Base-by-base conservation (phyloP, 2,329 filamentous ascomycete genomes). In the Myriosclerotinia duriaeana region DNA sequence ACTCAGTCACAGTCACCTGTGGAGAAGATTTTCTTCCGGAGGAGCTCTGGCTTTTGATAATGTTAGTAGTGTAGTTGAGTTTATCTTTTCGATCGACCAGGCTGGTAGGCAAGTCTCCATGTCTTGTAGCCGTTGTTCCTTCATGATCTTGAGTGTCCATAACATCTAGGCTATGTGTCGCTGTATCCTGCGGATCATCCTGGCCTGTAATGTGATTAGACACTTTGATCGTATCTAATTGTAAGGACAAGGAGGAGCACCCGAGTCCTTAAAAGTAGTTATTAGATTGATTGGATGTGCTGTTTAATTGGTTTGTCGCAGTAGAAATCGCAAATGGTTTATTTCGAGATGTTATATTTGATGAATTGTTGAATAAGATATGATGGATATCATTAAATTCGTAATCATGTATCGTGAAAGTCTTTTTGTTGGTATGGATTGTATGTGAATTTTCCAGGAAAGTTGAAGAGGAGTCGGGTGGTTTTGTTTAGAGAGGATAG, bases 171-270 rank as follows among this genome's bases (percentile, higher is more conserved):
- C 72, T 72, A 68, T 69, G 67, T 66, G 67, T 70, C 71, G 70
- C 71, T 70, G 71, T 71, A 66, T 72, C 72, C 67, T 72, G 71
- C 67, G 69, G 72, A 73, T 72, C 74, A 75, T 77, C 72, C 67
- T 73, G 71, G 64, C 65, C 68, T 63, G 55, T 64, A 66, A 69
- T 72, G 66, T 68, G 70, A 64, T 71, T 69, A 76, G 75, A 76
- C 75, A 76, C 74, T 72, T 75, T 76, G 74, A 67, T 71, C 67
- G 70, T 73, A 68, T 72, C 70, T 65, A 59, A 59, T 60, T 63
- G 65, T 69, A 71, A 71, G 75, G 74, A 75, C 73, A 71, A 74
- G 74, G 72, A 75, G 71, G 69, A 70, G 71, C 71, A 74, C 72
- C 74, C 74, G 64, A 66, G 64, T 66, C 64, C 64, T 61, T 61